A percentile compares a stretch with the other conserved stretches of the same genome.
These are phyloP conservation scores for Triticum dicoccoides DNA, from an alignment of 176 grass and related monocot genomes.

Conservation along the genomic window DNA sequence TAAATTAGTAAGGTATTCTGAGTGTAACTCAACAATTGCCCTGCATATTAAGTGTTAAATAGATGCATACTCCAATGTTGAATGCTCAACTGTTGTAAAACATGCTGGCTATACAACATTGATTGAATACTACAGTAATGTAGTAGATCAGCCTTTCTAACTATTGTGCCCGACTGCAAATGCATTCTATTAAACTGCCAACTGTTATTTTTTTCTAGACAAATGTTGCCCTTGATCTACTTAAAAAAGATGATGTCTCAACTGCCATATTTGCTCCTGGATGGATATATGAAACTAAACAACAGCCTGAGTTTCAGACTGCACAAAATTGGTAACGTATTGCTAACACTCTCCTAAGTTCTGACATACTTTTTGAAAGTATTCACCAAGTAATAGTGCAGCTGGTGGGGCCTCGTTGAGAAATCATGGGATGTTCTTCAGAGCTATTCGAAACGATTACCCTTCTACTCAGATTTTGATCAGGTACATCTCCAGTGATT, in stretches of 20 bases:
- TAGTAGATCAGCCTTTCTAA: not conserved
- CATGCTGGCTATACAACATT: not conserved
- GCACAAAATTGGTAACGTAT: slow-evolving; percentile 81
- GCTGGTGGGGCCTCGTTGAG: slow-evolving; percentile 89
- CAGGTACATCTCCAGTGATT: slow-evolving; percentile 43
- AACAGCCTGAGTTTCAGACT: slow-evolving; percentile 68
- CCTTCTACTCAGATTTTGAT: slow-evolving; percentile 88
- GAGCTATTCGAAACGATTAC: slow-evolving; percentile 69
- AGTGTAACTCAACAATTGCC: not conserved
- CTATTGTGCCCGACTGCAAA: slow-evolving; percentile 1
- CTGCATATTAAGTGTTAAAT: not conserved
- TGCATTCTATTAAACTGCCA: not conserved
- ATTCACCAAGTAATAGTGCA: slow-evolving; percentile 38
- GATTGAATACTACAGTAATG: not conserved
- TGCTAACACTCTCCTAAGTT: slow-evolving; percentile 25
- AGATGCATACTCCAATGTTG: not conserved
- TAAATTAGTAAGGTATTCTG: not conserved
- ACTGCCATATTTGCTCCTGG: slow-evolving; percentile 96
- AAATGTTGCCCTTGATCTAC: slow-evolving; percentile 83
- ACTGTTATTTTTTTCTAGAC: slow-evolving; percentile 42
- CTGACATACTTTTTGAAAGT: not conserved
- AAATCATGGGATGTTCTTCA: slow-evolving; percentile 88
- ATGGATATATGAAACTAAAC: slow-evolving; percentile 91
- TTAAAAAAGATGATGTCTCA: slow-evolving; percentile 89
- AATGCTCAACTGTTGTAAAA: not conserved